phyloP scores from a whole-genome alignment of 371 early-diverging fungal species.

The Apophysomyces elegans region DNA sequence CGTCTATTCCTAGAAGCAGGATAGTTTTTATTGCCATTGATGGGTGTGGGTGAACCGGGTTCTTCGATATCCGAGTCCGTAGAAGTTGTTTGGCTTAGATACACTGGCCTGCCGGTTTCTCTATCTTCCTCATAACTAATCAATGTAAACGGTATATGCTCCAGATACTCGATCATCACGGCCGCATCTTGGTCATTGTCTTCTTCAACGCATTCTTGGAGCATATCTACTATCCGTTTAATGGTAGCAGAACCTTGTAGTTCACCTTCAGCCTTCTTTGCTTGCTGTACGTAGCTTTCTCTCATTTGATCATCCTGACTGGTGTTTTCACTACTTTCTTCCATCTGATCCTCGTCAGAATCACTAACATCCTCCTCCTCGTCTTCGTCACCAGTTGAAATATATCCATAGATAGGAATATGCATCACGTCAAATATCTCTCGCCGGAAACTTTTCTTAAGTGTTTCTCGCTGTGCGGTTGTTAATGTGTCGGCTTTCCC shows the following conservation, averaged over 20 bases:
- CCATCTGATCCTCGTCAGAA: constrained; percentile 35
- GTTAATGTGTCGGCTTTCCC: constrained; percentile 97
- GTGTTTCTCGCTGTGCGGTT: constrained; percentile 73
- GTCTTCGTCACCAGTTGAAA: constrained; percentile 33
- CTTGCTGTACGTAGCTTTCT: neutral
- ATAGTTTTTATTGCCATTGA: neutral
- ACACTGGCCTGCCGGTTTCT: constrained; percentile 37
- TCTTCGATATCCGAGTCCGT: constrained; percentile 4
- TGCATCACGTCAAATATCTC: constrained; percentile 60
- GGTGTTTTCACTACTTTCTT: constrained; percentile 29
- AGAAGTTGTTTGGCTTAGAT: neutral
- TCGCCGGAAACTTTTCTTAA: constrained; percentile 73
- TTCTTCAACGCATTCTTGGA: constrained; percentile 33
- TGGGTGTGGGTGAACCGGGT: neutral
- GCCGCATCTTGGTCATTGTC: constrained; percentile 41
- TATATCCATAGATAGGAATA: constrained; percentile 73
- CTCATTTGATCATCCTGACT: constrained; percentile 23
- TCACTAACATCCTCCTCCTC: constrained; percentile 28
- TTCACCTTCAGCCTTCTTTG: neutral
- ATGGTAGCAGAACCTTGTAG: neutral
- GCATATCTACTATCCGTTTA: constrained; percentile 22
- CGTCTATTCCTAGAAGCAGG: neutral
- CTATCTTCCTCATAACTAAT: constrained; percentile 71
- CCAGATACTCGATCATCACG: constrained; percentile 41
- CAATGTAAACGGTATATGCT: constrained; percentile 69